Conservation (phyloP, 257 asterid species). For the Solanum acaule region DNA sequence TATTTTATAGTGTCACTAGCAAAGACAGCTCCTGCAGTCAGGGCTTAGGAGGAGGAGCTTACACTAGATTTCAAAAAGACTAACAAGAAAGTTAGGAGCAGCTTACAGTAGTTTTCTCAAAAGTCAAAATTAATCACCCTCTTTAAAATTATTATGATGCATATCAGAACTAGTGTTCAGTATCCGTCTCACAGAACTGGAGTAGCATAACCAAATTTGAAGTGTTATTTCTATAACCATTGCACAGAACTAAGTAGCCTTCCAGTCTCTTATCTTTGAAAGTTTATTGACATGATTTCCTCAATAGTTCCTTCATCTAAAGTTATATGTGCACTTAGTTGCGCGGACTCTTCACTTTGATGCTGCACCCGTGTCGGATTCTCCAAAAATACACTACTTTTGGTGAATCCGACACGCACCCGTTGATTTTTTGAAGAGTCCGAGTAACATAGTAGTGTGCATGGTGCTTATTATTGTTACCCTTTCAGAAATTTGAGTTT, state of each 20-base stretch:
- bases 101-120: not conserved
- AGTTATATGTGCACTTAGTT: not conserved
- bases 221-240: not conserved
- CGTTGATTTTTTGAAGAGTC: too few relatives aligned
- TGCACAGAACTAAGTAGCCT: not conserved
- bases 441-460: too few relatives aligned
- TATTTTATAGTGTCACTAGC: not conserved
- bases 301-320: not conserved
- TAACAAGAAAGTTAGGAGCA: not conserved
- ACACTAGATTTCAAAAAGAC: not conserved
- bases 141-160: not conserved
- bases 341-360: too few relatives aligned
- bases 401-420: too few relatives aligned
- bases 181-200: not conserved
- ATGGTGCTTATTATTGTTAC: not conserved
- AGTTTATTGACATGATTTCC: not conserved
- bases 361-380: too few relatives aligned
- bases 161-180: not conserved
- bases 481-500: not conserved
- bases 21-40: not conserved
- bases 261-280: not conserved
- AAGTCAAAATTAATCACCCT: not conserved
- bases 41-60: not conserved
- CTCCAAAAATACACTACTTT: too few relatives aligned
- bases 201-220: not conserved